phyloP scores from a whole-genome alignment of 2,329 filamentous ascomycete species.

The Nectriaceae sp. region DNA sequence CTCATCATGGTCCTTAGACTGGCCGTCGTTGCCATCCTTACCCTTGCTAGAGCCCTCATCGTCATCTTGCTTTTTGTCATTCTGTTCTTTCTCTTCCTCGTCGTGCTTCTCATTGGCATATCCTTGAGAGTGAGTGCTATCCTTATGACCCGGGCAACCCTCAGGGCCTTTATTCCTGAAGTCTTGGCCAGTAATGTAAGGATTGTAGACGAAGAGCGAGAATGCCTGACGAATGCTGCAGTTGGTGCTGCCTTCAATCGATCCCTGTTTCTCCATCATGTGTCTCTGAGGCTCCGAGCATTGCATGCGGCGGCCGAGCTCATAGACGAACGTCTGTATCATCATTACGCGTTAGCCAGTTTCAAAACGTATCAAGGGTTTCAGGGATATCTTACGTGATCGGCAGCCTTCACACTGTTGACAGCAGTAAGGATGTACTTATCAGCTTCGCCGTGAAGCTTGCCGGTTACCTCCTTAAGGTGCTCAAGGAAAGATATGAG shows the following conservation, averaged over 20 bases:
- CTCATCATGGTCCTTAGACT: no score
- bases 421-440: conserved; percentile 29
- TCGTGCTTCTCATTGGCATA: not conserved
- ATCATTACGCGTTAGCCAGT: conserved; percentile 1
- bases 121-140: not conserved
- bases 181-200: conserved; percentile 30
- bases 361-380: not conserved
- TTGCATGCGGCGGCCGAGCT: conserved; percentile 30
- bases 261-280: conserved; percentile 33
- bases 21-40: no score
- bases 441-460: conserved; percentile 30
- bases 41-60: not conserved
- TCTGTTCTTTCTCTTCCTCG: not conserved
- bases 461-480: conserved; percentile 25
- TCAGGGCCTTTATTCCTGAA: conserved; percentile 25
- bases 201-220: conserved; percentile 26
- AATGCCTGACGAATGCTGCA: conserved; percentile 30
- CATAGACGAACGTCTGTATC: conserved; percentile 26
- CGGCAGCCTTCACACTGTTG: conserved; percentile 31
- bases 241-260: conserved; percentile 29
- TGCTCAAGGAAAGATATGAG: conserved; percentile 28
- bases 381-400: conserved; percentile 23
- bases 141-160: no score
- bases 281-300: conserved; percentile 23
- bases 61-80: not conserved